Percentiles rank a stretch among this genome's conserved stretches.
phyloP scores from a whole-genome alignment of 306 rosid genomes.

The Trifolium pratense region DNA sequence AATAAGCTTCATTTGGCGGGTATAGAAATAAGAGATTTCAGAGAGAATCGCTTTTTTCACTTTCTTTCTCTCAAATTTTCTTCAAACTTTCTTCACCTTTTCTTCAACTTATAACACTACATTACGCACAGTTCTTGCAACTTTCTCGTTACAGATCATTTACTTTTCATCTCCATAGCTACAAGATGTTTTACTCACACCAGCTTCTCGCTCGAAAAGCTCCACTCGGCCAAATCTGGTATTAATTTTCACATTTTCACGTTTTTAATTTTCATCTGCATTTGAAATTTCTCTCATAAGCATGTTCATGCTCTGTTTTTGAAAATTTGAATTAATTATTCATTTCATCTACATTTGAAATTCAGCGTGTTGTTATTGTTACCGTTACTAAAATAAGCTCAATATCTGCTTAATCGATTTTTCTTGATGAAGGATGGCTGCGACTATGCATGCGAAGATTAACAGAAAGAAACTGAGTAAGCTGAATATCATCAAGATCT shows the following conservation, averaged over 20 bases:
- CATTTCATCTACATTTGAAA: no score
- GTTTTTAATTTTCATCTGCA: neutral
- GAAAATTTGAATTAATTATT: neutral
- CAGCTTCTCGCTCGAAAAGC: constrained; percentile 88
- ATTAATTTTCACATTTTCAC: neutral
- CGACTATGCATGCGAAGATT: constrained; percentile 59
- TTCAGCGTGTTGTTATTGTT: neutral
- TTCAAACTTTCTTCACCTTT: no score
- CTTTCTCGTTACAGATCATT: no score
- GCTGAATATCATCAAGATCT: constrained; percentile 74
- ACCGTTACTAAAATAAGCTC: neutral
- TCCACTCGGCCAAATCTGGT: constrained; percentile 91
- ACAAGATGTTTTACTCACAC: constrained; percentile 79
- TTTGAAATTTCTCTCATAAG: neutral
- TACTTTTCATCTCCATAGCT: neutral
- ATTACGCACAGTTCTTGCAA: no score
- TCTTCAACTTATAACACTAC: no score
- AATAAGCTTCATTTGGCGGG: no score
- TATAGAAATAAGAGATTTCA: no score
- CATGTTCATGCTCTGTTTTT: neutral
- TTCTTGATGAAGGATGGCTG: constrained; percentile 48
- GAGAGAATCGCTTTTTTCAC: no score
- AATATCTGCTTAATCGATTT: neutral
- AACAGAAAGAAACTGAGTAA: constrained; percentile 72
- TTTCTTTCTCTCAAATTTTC: no score